Evolutionary conservation across 495 filamentous ascomycete genomes (phyloP).

Genomic region (Oleoguttula mirabilis): DNA sequence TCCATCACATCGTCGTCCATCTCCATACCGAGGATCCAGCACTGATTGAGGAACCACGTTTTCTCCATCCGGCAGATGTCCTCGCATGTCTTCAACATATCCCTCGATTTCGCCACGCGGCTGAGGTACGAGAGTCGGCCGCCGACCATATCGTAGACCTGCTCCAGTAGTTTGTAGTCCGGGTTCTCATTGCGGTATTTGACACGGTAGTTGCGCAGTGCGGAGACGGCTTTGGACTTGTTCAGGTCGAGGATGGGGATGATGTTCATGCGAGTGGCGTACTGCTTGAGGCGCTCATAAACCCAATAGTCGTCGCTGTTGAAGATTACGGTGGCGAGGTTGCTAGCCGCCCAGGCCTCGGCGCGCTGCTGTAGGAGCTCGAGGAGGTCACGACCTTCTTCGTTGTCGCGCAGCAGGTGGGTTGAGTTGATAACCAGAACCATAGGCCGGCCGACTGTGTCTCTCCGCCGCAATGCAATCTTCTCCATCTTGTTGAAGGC

Average conservation of each 20-base stretch:
- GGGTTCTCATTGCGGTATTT: constrained; percentile 53
- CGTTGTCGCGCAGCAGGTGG: constrained; percentile 81
- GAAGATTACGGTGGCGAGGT: constrained; percentile 78
- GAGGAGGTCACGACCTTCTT: constrained; percentile 78
- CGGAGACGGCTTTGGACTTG: constrained; percentile 60
- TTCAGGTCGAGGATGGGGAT: constrained; percentile 70
- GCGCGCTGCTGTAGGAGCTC: constrained; percentile 93
- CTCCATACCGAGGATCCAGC: constrained; percentile 78
- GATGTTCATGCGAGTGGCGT: constrained; percentile 85
- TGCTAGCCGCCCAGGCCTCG: constrained; percentile 86
- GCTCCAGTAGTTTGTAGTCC: constrained; percentile 43
- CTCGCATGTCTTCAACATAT: constrained; percentile 69
- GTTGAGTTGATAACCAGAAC: constrained; percentile 84
- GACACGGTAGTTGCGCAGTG: constrained; percentile 60
- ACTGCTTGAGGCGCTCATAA: constrained; percentile 81
- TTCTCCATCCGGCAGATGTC: constrained; percentile 72
- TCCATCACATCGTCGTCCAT: constrained; percentile 99
- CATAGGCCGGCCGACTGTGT: constrained; percentile 50
- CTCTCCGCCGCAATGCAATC: constrained; percentile 57
- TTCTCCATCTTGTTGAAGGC: constrained; percentile 98
- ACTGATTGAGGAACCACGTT: constrained; percentile 85
- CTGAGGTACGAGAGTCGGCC: constrained; percentile 78
- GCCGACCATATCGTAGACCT: constrained; percentile 75
- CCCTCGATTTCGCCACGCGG: constrained; percentile 64
- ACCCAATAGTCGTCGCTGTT: constrained; percentile 98